Base-by-base conservation (phyloP, 805 yeast genomes). In the Ogataea methylovora region DNA sequence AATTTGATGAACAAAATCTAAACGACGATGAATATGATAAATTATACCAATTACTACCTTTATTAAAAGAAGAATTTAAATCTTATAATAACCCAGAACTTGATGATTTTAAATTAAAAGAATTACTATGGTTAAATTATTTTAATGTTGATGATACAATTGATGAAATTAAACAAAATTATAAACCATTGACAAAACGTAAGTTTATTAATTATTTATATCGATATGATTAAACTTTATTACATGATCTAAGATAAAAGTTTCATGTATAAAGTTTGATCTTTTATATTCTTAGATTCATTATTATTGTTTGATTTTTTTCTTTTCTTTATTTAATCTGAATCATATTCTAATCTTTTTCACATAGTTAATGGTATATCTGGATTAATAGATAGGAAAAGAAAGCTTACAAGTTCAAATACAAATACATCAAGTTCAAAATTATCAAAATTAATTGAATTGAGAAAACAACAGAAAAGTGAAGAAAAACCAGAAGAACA, bases 41-140 rank as follows among this genome's bases (percentile, higher is more conserved):
- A 30, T 51, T 77, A 28, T 61, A 65, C 35, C 61, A 51, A 3
- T 37, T 60, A 11, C 51, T 75, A 20, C 79, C 80, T 2, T 26
- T 42, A 18, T 52, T 73, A 15, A 68, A 65, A 48, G 36, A 49
- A 24, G 45, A 52, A 34, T 43, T 71, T 24, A 51, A 43, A 14
- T 57, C 58, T 8, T 70, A 67, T 43, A 61, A 65, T 35, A 64
- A 69, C 32, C 51, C 52, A 8, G 58, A 57, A 0, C 63, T 73
- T 30, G 60, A 63, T 8, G 80, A 74, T 18, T 46, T 59, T 11
- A 73, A 69, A 30, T 53, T 81, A 39, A 71, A 76, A 45, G 80
- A 76, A 42, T 59, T 74, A 0, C 59, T 82, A 9, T 79, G 79
- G 69, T 63, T 61, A 42, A 73, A 75, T 44, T 77, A 77, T 49